Evolutionary conservation across 164 flowering plant genomes (phyloP), one percentile per base, ranked within the genome.

Genomic region (Litsea cubeba): DNA sequence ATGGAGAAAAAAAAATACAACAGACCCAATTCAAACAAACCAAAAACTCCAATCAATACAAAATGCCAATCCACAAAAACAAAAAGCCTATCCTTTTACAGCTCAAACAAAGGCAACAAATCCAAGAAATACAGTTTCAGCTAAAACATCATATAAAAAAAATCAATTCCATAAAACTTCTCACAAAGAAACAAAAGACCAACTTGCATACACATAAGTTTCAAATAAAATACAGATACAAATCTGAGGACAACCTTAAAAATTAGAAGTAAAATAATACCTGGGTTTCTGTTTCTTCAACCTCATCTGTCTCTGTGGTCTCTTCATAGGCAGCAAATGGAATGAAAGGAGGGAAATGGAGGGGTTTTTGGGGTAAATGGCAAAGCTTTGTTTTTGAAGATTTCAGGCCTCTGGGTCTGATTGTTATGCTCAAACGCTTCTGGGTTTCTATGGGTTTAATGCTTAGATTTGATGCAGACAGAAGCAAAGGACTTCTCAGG

Each of bases 321-420:
- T 79, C 81, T 35, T 68, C 79, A 30, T 26, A 49, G 50, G 74
- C 71, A 69, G 79, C 65, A 70, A 76, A 70, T 14, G 72, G 28
- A 30, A 69, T 3, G 57, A 76, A 73, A 11, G 69, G 54, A 20
- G 76, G 71, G 50, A 64, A 32, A 62, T 60, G 35, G 57, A 24
- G 62, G n/a, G 64, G 30, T 57, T 28, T 74, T 2, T 3, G 18
- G 10, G 71, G 30, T 11, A 46, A 10, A 70, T 18, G 20, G 20
- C 73, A 70, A 24, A 30, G 46, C n/a, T 23, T 40, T 64, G 26
- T 12, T 5, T 49, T 71, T 10, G 46, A 35, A 60, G 74, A 65
- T 24, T 35, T 70, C 12, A 54, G 7, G 49, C 68, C 18, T 60
- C 22, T 75, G 66, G 50, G 75, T 14, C 32, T 76, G 69, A 79